A percentile compares a stretch with the other conserved stretches of the same genome.
Evolutionary conservation across 78 protist genomes (phyloP).

Genomic region (Emiliania huxleyi): DNA sequence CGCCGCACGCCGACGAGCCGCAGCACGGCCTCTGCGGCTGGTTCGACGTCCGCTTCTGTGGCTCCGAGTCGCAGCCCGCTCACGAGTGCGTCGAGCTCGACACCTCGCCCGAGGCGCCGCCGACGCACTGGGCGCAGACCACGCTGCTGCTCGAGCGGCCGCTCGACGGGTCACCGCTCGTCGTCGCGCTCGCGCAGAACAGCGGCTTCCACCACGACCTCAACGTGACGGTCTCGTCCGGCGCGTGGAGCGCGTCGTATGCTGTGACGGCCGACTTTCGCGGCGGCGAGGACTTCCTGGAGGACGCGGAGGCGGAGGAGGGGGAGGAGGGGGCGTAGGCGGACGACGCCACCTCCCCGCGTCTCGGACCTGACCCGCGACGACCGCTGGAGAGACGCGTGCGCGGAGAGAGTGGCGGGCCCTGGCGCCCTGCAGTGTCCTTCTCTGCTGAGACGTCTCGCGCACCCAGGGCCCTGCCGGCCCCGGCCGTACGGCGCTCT

Average conservation of each 20-base stretch:
- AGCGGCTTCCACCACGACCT: background rate
- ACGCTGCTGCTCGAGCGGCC: background rate
- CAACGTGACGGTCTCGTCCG: background rate
- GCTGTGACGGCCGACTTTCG: background rate
- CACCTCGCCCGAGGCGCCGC: background rate
- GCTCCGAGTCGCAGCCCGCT: background rate
- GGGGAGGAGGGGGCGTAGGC: no score
- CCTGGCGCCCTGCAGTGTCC: no score
- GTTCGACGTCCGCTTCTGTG: slow-evolving; percentile 2
- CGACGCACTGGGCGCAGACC: background rate
- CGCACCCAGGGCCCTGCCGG: no score
- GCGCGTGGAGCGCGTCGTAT: background rate
- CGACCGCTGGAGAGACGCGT: no score
- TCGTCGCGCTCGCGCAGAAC: background rate
- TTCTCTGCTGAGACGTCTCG: no score
- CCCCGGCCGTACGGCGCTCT: no score
- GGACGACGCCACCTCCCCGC: no score
- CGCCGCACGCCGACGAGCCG: background rate
- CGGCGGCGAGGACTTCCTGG: no score
- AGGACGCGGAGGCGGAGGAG: no score
- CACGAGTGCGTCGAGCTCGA: background rate
- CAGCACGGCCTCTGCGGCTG: background rate
- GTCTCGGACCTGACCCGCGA: no score
- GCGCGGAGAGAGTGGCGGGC: no score
- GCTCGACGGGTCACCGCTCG: background rate